Conservation (phyloP, 1,284 basidiomycete genomes). For the Trametes sp. region DNA sequence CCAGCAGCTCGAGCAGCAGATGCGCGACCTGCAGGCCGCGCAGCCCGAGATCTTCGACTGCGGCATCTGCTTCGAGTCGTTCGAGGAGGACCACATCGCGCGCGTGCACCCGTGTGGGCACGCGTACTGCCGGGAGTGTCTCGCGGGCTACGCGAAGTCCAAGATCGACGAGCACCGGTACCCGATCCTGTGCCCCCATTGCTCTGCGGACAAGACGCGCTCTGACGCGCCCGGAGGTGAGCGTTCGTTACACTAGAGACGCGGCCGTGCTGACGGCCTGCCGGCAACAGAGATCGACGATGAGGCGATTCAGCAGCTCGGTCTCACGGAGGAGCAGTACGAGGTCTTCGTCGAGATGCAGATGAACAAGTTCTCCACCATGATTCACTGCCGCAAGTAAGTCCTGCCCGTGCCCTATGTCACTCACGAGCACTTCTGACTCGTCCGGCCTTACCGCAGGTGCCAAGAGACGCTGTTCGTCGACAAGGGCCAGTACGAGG, state of each 20-base stretch:
- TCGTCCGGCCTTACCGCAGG: constrained; percentile 41
- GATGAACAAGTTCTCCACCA: constrained; percentile 57
- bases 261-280: neutral
- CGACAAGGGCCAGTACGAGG: constrained; percentile 56
- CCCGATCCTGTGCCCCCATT: constrained; percentile 68
- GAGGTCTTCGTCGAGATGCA: constrained; percentile 61
- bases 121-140: constrained; percentile 62
- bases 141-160: constrained; percentile 51
- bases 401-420: constrained; percentile 6
- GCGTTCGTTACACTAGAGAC: neutral
- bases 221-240: constrained; percentile 47
- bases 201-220: constrained; percentile 43
- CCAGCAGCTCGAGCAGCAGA: constrained; percentile 46
- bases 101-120: constrained; percentile 58
- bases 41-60: constrained; percentile 56
- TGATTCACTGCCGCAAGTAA: constrained; percentile 60
- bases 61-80: constrained; percentile 62
- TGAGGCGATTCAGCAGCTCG: constrained; percentile 53
- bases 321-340: constrained; percentile 56
- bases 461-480: constrained; percentile 56
- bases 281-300: constrained; percentile 50
- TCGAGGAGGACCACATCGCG: constrained; percentile 54
- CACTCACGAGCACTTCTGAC: neutral
- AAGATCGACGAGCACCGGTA: constrained; percentile 62
- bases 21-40: constrained; percentile 41